Percentiles rank a stretch among this genome's conserved stretches.
These are phyloP conservation scores for Mycena metata DNA, from an alignment of 768 basidiomycete genomes.

Conservation along the genomic window DNA sequence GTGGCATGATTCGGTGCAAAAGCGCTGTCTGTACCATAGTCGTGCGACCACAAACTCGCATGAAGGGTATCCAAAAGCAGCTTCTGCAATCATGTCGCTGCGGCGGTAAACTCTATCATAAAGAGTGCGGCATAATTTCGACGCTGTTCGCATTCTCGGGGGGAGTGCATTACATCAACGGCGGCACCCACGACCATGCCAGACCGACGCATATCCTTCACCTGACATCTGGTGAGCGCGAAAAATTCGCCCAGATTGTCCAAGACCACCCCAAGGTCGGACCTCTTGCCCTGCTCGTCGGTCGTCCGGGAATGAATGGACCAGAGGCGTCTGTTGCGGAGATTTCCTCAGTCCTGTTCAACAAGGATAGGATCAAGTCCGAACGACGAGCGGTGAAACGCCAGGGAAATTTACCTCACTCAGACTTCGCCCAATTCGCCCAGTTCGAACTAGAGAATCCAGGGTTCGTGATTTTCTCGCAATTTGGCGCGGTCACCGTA, in stretches of 20 bases:
- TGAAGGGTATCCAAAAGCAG: background rate
- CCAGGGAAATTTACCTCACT: background rate
- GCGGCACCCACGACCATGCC: conserved; percentile 1
- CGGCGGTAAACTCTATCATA: background rate
- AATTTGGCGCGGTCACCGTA: conserved; percentile 35
- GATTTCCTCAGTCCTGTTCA: conserved; percentile 37
- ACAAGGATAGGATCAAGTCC: conserved; percentile 36
- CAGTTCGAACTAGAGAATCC: conserved; percentile 27
- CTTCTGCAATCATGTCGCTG: background rate
- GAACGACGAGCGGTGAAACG: conserved; percentile 32
- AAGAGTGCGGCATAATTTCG: background rate
- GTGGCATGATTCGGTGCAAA: conserved; percentile 38
- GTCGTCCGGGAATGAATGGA: conserved; percentile 37
- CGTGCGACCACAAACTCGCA: conserved; percentile 33
- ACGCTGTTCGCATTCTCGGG: background rate
- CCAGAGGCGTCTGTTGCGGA: conserved; percentile 41
- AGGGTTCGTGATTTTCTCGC: conserved; percentile 20
- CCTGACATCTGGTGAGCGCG: background rate
- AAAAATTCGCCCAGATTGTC: background rate
- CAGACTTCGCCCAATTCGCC: conserved; percentile 7
- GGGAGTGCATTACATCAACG: conserved; percentile 1
- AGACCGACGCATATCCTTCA: conserved; percentile 8
- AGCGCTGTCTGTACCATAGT: conserved; percentile 35
- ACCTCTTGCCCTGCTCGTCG: conserved; percentile 29
- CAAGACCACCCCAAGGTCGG: conserved; percentile 22